Conservation (phyloP, 306 rosid genomes). For the Quercus agrifolia region DNA sequence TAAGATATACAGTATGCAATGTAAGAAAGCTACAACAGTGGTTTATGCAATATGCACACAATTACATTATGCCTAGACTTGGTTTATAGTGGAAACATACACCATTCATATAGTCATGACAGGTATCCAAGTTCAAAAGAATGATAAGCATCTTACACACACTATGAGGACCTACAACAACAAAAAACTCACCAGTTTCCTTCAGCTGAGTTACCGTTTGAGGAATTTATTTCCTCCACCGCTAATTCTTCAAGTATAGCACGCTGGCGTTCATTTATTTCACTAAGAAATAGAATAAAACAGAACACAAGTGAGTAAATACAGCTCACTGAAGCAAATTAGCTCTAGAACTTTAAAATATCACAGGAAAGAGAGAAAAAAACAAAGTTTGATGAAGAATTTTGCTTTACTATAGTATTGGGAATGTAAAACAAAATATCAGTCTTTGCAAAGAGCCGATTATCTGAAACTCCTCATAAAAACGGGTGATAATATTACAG, state of each 20-base stretch:
- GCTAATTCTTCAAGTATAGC: constrained; percentile 87
- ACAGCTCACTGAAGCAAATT: constrained; percentile 12
- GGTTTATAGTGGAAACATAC: background rate
- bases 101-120: constrained; percentile 3
- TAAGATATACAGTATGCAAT: background rate
- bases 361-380: background rate
- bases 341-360: background rate
- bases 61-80: background rate
- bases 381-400: background rate
- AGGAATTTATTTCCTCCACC: constrained; percentile 71
- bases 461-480: background rate
- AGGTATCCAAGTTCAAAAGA: constrained; percentile 16
- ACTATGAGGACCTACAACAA: constrained; percentile 7
- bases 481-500: background rate
- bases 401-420: background rate
- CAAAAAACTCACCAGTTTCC: constrained; percentile 61
- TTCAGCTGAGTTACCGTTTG: constrained; percentile 34
- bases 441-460: background rate
- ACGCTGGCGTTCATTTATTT: constrained; percentile 71
- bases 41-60: background rate
- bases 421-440: background rate
- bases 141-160: constrained; percentile 1
- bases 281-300: constrained; percentile 38
- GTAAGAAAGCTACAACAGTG: background rate
- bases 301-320: constrained; percentile 26